phyloP scores from a whole-genome alignment of 441 rosid species.

The Populus tomentosa region DNA sequence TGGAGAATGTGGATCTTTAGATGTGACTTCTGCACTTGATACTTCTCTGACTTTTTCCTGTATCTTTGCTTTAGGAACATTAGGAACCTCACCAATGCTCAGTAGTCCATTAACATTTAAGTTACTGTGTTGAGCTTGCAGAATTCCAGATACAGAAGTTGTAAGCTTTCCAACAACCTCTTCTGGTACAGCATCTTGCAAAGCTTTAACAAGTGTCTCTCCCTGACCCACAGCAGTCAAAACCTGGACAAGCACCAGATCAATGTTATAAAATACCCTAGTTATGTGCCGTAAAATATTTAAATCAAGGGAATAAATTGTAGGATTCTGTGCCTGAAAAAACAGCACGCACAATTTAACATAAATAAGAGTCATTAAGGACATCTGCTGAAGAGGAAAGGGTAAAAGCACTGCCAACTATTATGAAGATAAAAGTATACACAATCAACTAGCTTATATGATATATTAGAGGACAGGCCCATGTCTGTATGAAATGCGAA shows the following conservation, averaged over 20 bases:
- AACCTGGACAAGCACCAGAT: constrained; percentile 54
- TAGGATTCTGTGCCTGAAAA: background rate
- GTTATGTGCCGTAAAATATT: constrained; percentile 7
- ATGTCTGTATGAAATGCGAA: background rate
- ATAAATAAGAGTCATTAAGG: background rate
- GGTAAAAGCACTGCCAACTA: background rate
- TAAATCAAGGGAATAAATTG: constrained; percentile 19
- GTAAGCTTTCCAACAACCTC: constrained; percentile 90
- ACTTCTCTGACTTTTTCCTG: constrained; percentile 40
- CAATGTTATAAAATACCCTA: constrained; percentile 4
- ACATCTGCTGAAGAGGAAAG: background rate
- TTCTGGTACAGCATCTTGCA: constrained; percentile 93
- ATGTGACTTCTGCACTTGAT: constrained; percentile 27
- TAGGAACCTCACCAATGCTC: constrained; percentile 37
- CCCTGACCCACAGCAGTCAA: constrained; percentile 86
- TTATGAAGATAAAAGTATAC: constrained; percentile 6
- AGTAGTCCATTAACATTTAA: constrained; percentile 49
- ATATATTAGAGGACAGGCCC: background rate
- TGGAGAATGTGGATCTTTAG: constrained; percentile 35
- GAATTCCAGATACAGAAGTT: constrained; percentile 55
- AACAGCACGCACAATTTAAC: constrained; percentile 1
- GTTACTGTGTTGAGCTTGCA: constrained; percentile 50
- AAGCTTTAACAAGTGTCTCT: constrained; percentile 74
- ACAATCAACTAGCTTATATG: constrained; percentile 1
- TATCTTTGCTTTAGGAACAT: constrained; percentile 28